phyloP scores from a whole-genome alignment of 495 filamentous ascomycete species.

The Elasticomyces elasticus region DNA sequence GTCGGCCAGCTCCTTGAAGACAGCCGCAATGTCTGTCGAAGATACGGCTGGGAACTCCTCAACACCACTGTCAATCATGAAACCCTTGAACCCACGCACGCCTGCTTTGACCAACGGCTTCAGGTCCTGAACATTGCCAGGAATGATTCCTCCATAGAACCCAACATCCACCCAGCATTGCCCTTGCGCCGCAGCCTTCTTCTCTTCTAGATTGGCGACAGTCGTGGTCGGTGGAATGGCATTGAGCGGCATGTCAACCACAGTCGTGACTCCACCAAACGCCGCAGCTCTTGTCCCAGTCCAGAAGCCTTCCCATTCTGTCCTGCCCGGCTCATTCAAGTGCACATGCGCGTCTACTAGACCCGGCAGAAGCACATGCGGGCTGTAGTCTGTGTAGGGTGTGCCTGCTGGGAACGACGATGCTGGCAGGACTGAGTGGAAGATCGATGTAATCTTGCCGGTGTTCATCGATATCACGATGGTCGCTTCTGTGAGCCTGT shows the following conservation, averaged over 20 bases:
- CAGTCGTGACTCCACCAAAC: constrained; percentile 94
- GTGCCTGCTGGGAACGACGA: constrained; percentile 61
- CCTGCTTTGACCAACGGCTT: constrained; percentile 72
- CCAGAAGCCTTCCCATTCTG: constrained; percentile 97
- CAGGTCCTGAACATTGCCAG: constrained; percentile 74
- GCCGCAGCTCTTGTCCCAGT: constrained; percentile 89
- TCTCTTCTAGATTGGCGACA: constrained; percentile 67
- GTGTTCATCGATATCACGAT: constrained; percentile 66
- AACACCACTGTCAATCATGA: constrained; percentile 92
- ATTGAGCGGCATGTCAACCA: constrained; percentile 97
- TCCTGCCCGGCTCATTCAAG: constrained; percentile 92
- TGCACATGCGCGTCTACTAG: constrained; percentile 97
- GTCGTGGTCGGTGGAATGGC: constrained; percentile 96
- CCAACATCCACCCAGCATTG: constrained; percentile 98
- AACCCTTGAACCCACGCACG: constrained; percentile 94
- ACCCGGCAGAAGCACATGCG: constrained; percentile 79
- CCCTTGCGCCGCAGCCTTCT: constrained; percentile 72
- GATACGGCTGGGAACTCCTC: constrained; percentile 92
- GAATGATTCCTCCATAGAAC: constrained; percentile 93
- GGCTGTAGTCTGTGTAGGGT: constrained; percentile 73
- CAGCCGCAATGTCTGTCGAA: constrained; percentile 63
- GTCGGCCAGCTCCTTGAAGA: constrained; percentile 68
- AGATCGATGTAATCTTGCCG: constrained; percentile 76
- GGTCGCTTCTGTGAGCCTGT: constrained; percentile 62
- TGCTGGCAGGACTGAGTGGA: constrained; percentile 59